Base-by-base conservation (phyloP, 1,284 basidiomycete genomes). In the Ustilago shanxiensis region DNA sequence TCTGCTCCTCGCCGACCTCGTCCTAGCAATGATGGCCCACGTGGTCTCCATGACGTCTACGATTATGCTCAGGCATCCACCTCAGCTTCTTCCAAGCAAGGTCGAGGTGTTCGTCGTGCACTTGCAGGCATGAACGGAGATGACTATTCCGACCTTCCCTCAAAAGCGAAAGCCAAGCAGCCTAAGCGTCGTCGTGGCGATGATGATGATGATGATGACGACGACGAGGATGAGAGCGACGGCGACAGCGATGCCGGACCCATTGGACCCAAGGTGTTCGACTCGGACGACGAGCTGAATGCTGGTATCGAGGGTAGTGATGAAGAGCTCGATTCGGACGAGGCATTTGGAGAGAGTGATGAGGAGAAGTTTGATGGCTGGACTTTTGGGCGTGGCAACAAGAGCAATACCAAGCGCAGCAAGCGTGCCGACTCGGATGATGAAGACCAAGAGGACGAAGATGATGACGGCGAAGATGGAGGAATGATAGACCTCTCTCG, bases 291-390 rank as follows among this genome's bases (percentile, higher is more conserved):
- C 52, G 79, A 81, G 68, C 16, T 77, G 33, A 66, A 78, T 33
- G 72, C 60, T 18, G 58, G 69, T 24, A 77, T 82, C 45, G 64
- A 76, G 41, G 73, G 70, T 7, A 79, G 79, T n/a, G 84, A 85
- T 53, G 82, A 84, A 50, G 84, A 85, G 58, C 79, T 86, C 24
- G 84, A 86, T 52, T 78, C 72, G 9, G 84, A 86, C 53, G 83
- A 86, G 33, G 84, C 84, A 9, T 86, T 85, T 56, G 84, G 77
- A 33, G 80, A 83, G 44, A 76, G 75, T 62, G 84, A 85, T 59
- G 81, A 86, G 41, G 82, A 86, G 33, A 71, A 65, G 52, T 83
- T 79, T 10, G 60, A 70, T 28, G 78, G 72, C 6, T 81, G 72
- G 68, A 68, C 64, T 5, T 79, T 82, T 52, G 67, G 65, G 4